Evolutionary conservation across 495 filamentous ascomycete species (phyloP).

Genomic region (Cudoniella acicularis): DNA sequence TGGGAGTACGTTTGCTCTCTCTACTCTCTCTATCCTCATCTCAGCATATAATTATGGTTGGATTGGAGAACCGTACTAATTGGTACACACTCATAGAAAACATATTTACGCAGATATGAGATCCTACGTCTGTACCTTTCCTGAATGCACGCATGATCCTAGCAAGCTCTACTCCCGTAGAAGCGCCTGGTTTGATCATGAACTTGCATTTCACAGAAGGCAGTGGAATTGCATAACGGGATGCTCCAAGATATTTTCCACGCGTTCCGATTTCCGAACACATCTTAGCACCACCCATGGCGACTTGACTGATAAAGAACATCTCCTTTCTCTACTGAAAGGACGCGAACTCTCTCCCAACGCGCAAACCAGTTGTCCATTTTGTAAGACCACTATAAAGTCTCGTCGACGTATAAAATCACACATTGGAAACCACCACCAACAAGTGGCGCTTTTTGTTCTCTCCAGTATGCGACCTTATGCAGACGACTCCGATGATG

Average conservation of each 20-base stretch:
- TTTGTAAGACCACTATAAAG: neutral
- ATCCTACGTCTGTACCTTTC: neutral
- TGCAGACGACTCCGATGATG: neutral
- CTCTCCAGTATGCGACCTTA: neutral
- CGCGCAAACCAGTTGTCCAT: neutral
- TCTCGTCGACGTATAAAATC: neutral
- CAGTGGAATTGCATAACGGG: neutral
- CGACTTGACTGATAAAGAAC: neutral
- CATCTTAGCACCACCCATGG: neutral
- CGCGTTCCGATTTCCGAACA: neutral
- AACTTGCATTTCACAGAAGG: neutral
- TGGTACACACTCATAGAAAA: too few species aligned
- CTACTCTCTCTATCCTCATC: neutral
- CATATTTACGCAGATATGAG: neutral
- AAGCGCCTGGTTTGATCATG: neutral
- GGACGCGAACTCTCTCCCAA: neutral
- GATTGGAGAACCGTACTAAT: too few species aligned
- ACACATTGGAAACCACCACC: neutral
- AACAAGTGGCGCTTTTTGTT: neutral
- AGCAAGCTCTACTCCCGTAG: neutral
- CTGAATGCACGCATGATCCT: neutral
- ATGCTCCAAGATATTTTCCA: neutral
- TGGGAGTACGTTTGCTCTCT: neutral
- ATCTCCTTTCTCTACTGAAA: neutral
- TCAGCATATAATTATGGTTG: too few species aligned